Conservation (phyloP, 331 rosid genomes). For the Phaseolus coccineus region DNA sequence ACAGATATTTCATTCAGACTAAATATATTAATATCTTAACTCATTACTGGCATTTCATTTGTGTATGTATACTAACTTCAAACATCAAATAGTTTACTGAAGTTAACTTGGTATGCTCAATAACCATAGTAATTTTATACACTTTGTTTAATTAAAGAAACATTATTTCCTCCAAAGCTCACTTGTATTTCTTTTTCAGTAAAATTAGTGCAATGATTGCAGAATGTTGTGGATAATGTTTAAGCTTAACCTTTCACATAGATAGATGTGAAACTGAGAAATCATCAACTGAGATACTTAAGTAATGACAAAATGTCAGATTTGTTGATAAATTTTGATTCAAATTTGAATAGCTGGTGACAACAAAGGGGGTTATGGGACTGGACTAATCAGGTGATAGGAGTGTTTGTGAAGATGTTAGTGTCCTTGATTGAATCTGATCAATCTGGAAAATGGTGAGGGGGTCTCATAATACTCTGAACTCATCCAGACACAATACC, state of each 20-base stretch:
- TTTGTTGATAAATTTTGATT: background rate
- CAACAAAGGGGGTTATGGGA: constrained; percentile 19
- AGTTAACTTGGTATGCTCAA: too few relatives aligned
- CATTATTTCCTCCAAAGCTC: background rate
- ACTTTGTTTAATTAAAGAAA: too few relatives aligned
- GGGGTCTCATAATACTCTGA: constrained; percentile 55
- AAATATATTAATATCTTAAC: too few relatives aligned
- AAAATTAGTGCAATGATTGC: background rate
- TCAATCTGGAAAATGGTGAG: constrained; percentile 54
- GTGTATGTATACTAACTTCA: too few relatives aligned
- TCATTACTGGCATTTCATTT: too few relatives aligned
- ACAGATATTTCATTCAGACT: too few relatives aligned
- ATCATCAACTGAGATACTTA: background rate
- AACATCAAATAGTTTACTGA: too few relatives aligned
- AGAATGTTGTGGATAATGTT: background rate
- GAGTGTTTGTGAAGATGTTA: constrained; percentile 42
- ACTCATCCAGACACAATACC: constrained; percentile 50
- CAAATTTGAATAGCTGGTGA: background rate
- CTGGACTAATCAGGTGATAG: constrained; percentile 12
- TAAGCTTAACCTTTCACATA: constrained; percentile 18
- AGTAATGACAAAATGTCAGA: constrained; percentile 36
- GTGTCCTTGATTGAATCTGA: constrained; percentile 40
- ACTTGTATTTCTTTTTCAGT: background rate
- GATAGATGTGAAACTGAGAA: constrained; percentile 21
- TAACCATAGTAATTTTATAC: too few relatives aligned